Base-by-base conservation (phyloP, 164 flowering plant species). In the Magnolia officinalis region DNA sequence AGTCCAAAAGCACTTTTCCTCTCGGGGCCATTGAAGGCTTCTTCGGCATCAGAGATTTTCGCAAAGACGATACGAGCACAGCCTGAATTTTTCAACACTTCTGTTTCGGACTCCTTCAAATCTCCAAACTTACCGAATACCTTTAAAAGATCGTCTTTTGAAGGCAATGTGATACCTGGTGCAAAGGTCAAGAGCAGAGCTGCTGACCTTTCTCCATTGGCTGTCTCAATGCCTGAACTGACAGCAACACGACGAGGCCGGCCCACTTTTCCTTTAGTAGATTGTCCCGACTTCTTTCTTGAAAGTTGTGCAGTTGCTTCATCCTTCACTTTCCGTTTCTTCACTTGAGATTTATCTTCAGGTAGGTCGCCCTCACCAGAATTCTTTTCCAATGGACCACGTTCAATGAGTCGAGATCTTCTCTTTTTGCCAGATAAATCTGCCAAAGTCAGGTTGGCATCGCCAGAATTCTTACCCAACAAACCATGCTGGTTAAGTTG, bases 171-270 rank as follows among this genome's bases (percentile, higher is more conserved):
- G 52, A 37, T 74, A n/a, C 82, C 88, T 8, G 80, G 76, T 37
- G 84, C 79, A 83, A 91, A 91, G 52, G 85, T 84, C 77, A 90
- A 68, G 19, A 83, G 71, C 63, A 91, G 88, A 79, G 85, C 79
- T 8, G 84, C 82, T 6, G 81, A 8, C 69, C 51, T 11, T 72
- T 80, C 83, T 52, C 79, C 80, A 65, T 61, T 77, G 67, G 29
- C 59, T 11, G 10, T 18, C 67, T 16, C 51, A 24, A 9, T 18
- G 23, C 23, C 37, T 18, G 67, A 29, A 31, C 51, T 14, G 20
- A n/a, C 67, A 29, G n/a, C 21, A 13, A 45, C 51, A 26, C 16
- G 65, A 6, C 24, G 50, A 29, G 59, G 51, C 19, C 49, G 10
- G 50, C 67, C 67, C 6, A 19, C 67, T 73, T 61, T 73, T 9